A percentile compares a stretch with the other conserved stretches of the same genome.
Conservation (phyloP, 345 rosid species). For the Rhodomyrtus tomentosa region DNA sequence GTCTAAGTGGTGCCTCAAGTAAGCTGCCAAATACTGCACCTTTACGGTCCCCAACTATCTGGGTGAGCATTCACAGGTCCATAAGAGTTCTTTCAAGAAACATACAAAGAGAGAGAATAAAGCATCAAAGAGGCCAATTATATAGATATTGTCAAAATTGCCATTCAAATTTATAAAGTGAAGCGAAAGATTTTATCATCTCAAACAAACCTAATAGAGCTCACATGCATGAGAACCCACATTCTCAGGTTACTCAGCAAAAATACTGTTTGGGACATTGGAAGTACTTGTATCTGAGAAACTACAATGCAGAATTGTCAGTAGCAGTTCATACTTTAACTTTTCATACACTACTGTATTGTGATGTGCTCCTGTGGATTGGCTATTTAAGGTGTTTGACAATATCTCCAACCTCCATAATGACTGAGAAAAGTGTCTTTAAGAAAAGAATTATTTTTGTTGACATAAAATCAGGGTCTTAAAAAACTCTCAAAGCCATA, state of each 20-base stretch:
- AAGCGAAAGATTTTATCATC: neutral
- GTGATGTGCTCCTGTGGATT: neutral
- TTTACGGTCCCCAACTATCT: constrained; percentile 88
- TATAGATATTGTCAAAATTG: neutral
- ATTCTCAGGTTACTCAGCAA: neutral
- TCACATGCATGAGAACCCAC: neutral
- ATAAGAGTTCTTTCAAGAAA: neutral
- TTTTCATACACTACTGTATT: neutral
- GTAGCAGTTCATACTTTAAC: neutral
- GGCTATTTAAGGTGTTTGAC: neutral
- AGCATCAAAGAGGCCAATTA: neutral
- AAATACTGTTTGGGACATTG: neutral
- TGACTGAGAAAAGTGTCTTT: neutral
- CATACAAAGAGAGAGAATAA: neutral
- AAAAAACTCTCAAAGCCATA: neutral
- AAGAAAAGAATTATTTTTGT: neutral
- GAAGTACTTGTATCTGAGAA: neutral
- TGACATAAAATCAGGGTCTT: neutral
- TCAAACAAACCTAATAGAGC: neutral
- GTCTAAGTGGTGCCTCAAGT: constrained; percentile 84
- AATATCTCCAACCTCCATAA: neutral
- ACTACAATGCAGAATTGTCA: neutral
- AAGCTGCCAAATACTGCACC: constrained; percentile 95
- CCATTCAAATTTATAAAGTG: neutral
- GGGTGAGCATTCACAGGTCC: constrained; percentile 1